A percentile compares a stretch with the other conserved stretches of the same genome.
Conservation (phyloP, 257 asterid species). For the Solanum stenotomum region DNA sequence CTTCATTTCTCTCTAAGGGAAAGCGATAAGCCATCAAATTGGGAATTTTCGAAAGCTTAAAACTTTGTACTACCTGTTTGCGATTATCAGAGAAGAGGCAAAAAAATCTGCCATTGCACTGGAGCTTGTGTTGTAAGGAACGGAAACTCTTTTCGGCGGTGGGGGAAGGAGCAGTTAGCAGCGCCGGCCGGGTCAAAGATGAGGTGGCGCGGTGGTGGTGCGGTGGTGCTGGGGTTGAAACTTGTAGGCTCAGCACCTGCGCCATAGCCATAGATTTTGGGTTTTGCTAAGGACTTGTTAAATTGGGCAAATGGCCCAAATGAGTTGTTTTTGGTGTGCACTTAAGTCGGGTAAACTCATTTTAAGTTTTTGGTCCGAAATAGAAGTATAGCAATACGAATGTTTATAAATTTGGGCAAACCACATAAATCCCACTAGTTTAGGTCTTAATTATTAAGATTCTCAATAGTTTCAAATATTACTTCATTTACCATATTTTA, state of each 20-base stretch:
- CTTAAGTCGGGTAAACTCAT: background rate
- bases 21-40: background rate
- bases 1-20: background rate
- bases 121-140: constrained; percentile 27
- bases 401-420: background rate
- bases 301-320: background rate
- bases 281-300: background rate
- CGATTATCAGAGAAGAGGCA: constrained; percentile 73
- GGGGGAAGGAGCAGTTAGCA: constrained; percentile 1
- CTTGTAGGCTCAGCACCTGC: constrained; percentile 38
- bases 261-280: constrained; percentile 52
- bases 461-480: too few relatives aligned
- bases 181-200: constrained; percentile 3
- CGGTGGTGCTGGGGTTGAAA: constrained; percentile 17
- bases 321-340: background rate
- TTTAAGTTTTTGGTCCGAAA: background rate
- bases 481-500: too few relatives aligned
- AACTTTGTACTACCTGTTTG: constrained; percentile 45
- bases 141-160: constrained; percentile 18
- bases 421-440: too few relatives aligned
- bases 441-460: too few relatives aligned
- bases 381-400: background rate
- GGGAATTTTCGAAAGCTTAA: background rate
- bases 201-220: constrained; percentile 14
- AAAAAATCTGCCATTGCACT: constrained; percentile 39